Conservation (phyloP, 768 basidiomycete species). For the Cyathus striatus region DNA sequence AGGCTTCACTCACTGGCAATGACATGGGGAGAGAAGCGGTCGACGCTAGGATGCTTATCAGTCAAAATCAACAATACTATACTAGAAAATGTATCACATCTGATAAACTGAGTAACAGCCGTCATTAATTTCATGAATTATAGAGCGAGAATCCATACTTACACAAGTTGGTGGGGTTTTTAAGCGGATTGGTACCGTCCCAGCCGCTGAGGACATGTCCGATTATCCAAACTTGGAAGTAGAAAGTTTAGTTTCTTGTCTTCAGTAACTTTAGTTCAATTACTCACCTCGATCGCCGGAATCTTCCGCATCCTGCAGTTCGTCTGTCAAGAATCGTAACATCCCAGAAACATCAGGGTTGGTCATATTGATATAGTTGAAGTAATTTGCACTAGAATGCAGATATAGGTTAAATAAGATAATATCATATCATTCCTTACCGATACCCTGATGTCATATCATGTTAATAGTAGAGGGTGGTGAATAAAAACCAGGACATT, state of each 20-base stretch:
- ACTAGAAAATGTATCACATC: constrained; percentile 23
- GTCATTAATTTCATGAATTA: neutral
- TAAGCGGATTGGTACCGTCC: constrained; percentile 66
- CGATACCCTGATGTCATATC: constrained; percentile 27
- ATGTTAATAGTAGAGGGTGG: constrained; percentile 3
- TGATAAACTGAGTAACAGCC: constrained; percentile 25
- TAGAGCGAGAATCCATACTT: constrained; percentile 15
- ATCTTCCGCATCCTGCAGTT: constrained; percentile 76
- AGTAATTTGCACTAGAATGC: constrained; percentile 55
- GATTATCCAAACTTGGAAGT: constrained; percentile 35
- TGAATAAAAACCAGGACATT: constrained; percentile 14
- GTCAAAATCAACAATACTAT: neutral
- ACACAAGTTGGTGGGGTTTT: constrained; percentile 69
- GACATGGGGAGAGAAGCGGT: constrained; percentile 75
- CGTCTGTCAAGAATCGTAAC: constrained; percentile 73
- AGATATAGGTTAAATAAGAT: too few species aligned
- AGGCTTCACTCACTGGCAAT: constrained; percentile 56
- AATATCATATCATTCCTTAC: constrained; percentile 18
- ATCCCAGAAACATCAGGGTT: constrained; percentile 68
- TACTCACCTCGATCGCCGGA: constrained; percentile 61
- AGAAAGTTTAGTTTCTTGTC: too few species aligned
- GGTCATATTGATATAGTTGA: constrained; percentile 75
- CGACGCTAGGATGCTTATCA: constrained; percentile 39
- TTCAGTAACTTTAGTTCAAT: too few species aligned
- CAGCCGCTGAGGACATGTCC: constrained; percentile 55